Evolutionary conservation across 1,284 basidiomycete genomes (phyloP).

Genomic region (Boletus holoroseus): DNA sequence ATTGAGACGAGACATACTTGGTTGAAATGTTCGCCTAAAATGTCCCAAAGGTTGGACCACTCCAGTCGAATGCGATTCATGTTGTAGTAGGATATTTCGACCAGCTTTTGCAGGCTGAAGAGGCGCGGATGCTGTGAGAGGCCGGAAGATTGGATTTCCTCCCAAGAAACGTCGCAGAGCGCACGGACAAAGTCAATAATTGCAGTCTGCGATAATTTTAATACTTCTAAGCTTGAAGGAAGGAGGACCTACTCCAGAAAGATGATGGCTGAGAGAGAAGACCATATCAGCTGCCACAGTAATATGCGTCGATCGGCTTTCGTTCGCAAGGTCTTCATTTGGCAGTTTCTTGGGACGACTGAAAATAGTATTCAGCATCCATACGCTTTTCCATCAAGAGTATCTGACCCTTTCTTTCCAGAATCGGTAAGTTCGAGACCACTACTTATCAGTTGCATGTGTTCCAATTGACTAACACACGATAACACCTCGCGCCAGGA

Average conservation of each 20-base stretch:
- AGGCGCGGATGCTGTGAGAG: constrained; percentile 88
- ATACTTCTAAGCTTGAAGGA: constrained; percentile 3
- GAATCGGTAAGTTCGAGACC: constrained; percentile 80
- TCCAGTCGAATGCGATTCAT: constrained; percentile 98
- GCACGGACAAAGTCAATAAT: constrained; percentile 98
- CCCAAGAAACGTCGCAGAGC: constrained; percentile 96
- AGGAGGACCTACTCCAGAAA: constrained; percentile 75
- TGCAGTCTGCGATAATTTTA: constrained; percentile 59
- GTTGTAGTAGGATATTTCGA: constrained; percentile 99
- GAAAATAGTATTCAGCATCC: constrained; percentile 7
- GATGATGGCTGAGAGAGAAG: constrained; percentile 90
- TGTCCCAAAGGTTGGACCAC: constrained; percentile 98
- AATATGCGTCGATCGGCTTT: constrained; percentile 95
- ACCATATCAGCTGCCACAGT: constrained; percentile 99
- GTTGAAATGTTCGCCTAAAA: constrained; percentile 98
- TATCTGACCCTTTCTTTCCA: constrained; percentile 69
- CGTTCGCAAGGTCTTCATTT: constrained; percentile 92
- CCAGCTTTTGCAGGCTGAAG: constrained; percentile 97
- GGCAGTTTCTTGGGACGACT: constrained; percentile 67
- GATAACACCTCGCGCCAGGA: constrained; percentile 95
- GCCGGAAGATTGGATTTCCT: constrained; percentile 97
- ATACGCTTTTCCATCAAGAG: not conserved
- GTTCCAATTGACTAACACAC: constrained; percentile 94
- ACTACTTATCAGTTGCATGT: constrained; percentile 92
- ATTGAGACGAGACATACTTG: constrained; percentile 53